Evolutionary conservation across 2,329 filamentous ascomycete genomes (phyloP), one percentile per base, ranked within the genome.

Genomic region (Helotiales sp.): DNA sequence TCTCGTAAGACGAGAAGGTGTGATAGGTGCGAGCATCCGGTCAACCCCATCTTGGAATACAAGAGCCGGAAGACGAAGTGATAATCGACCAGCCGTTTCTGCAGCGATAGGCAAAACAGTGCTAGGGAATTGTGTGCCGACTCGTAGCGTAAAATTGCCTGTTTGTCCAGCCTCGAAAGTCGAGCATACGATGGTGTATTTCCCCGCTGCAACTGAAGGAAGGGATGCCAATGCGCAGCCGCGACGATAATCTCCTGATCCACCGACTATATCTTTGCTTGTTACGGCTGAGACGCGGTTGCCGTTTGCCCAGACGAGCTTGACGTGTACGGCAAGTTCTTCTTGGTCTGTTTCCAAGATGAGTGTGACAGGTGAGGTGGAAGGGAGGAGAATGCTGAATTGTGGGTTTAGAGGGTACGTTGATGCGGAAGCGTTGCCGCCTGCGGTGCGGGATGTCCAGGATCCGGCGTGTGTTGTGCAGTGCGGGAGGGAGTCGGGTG

Each of bases 321-420:
- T 95, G 62, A 97, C 86, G 76, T 97, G 93, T 1, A 97, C 86
- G 17, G 93, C 90, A 22, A 95, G 80, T 58, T 93, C 88, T 40
- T 85, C 82, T 26, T 85, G 81, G 22, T 84, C 82, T 1, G 90
- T 90, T 70, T 92, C 91, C 1, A 98, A 84, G 0, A 97, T 81
- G 20, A 97, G 84, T 2, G 89, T 88, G 1, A 97, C 78, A 7
- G 89, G 85, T 0, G 90, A 89, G 3, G 81, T 47, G 3, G 79
- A 77, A 0, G 85, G 75, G 57, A 94, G 75, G 15, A 81, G 79
- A 6, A 99, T 82, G 65, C 86, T 86, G 77, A 92, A 98, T 77
- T 97, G 94, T 0, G 96, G 96, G 73, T 98, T 99, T 65, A 86
- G 84, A n/a, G 90, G 86, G 80, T 96, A 98, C 8, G 86, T 88